Base-by-base conservation (phyloP, 257 asterid genomes). In the Solanum virginianum region DNA sequence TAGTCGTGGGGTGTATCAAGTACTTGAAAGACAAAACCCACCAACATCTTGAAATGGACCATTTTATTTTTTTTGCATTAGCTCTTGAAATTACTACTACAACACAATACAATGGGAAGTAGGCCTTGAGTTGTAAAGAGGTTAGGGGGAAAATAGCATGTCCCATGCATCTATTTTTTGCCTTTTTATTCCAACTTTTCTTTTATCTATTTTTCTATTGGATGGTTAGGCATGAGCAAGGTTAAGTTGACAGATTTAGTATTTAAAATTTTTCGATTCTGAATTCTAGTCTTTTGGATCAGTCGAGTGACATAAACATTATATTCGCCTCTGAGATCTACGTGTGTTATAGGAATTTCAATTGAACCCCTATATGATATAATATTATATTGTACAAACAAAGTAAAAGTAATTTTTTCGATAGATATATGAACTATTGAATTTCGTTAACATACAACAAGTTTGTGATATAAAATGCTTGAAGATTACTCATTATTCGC, bases 41-140 rank as follows among this genome's bases (percentile, higher is more conserved):
- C 91, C 88, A 88, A 85, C 89, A 72, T 80, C 7, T 89, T 83
- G 89, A 85, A 57, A 70, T 84, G 90, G 86, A 69, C 87, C 90
- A 55, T 83, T 80, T 82, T 3, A 11, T 69, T 60, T 22, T 32
- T 47, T 29, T 51, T 69, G 70, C 86, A 85, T 80, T 85, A 70
- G 84, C 81, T 79, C 62, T 26, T 65, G 17, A 47, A 43, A 66
- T 77, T n/a, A 71, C 80, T 80, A 29, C 63, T 71, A 72, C 59
- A 74, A 81, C 62, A 56, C 62, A 53, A 16, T 22, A 65, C 32
- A 45, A 72, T 56, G 85, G 65, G 54, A 75, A 16, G 51, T 85
- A 43, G 63, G 80, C 72, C 55, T 68, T 16, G 77, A 66, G 79
- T 69, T 84, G 87, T 32, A 77, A 59, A 56, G 87, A 66, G 36